phyloP scores from a whole-genome alignment of 345 rosid species.

The Bretschneidera sinensis region DNA sequence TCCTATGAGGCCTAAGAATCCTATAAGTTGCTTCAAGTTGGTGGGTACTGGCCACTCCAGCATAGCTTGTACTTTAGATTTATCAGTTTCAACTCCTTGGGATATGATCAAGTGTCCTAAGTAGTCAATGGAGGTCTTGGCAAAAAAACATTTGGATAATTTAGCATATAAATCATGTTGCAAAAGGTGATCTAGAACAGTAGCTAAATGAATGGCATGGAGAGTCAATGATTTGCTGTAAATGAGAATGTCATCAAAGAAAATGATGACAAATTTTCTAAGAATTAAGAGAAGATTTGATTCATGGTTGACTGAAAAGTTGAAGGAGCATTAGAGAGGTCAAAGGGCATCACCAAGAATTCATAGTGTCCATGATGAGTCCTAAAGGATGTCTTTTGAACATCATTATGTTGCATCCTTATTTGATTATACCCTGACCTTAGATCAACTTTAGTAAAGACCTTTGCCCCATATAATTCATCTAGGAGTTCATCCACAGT shows the following conservation, averaged over 20 bases:
- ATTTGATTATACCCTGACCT: too few relatives aligned
- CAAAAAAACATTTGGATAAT: background rate
- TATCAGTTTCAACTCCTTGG: background rate
- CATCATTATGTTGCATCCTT: background rate
- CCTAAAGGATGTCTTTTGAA: background rate
- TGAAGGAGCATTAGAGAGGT: too few relatives aligned
- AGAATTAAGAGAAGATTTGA: background rate
- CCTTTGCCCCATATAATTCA: too few relatives aligned
- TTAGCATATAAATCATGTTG: background rate
- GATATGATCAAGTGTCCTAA: background rate
- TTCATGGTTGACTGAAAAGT: too few relatives aligned
- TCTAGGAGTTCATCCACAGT: too few relatives aligned
- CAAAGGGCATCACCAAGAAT: too few relatives aligned
- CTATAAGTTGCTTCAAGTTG: background rate
- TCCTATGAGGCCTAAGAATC: background rate
- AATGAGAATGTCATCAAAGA: background rate
- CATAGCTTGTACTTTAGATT: background rate
- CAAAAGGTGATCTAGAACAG: too few relatives aligned
- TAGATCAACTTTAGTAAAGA: too few relatives aligned
- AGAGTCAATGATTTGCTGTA: background rate
- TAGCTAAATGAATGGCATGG: background rate
- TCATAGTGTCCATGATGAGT: conserved; percentile 2
- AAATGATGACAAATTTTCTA: too few relatives aligned
- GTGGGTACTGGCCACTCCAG: background rate
- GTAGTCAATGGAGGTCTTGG: background rate